Percentiles rank a stretch among this genome's conserved stretches.
Conservation (phyloP, 1,139 yeast genomes). For the Sugiyamaella japonica region DNA sequence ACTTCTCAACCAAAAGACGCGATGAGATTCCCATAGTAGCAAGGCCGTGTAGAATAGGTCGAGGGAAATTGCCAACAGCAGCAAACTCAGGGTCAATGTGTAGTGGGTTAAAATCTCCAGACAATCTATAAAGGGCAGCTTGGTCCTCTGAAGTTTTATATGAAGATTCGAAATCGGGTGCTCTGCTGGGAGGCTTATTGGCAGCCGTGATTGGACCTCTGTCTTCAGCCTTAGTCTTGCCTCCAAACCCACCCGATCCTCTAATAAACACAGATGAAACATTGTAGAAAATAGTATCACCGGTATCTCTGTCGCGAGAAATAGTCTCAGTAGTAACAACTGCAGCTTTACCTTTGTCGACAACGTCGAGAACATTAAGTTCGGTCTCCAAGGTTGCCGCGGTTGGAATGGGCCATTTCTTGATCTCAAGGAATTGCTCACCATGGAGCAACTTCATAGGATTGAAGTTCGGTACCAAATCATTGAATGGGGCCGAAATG, state of each 20-base stretch:
- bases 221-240: constrained; percentile 55
- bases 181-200: constrained; percentile 62
- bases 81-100: constrained; percentile 94
- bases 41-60: constrained; percentile 91
- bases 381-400: constrained; percentile 57
- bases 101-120: constrained; percentile 93
- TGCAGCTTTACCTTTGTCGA: constrained; percentile 89
- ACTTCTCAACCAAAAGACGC: constrained; percentile 74
- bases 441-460: constrained; percentile 88
- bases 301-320: constrained; percentile 67
- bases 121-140: constrained; percentile 87
- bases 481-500: constrained; percentile 54
- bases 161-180: constrained; percentile 67
- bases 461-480: constrained; percentile 75
- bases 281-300: constrained; percentile 71
- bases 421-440: constrained; percentile 84
- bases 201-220: constrained; percentile 60
- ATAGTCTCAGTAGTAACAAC: constrained; percentile 74
- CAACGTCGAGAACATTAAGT: constrained; percentile 66
- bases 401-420: constrained; percentile 78
- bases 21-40: constrained; percentile 83
- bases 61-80: constrained; percentile 79
- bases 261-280: constrained; percentile 86
- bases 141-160: constrained; percentile 68
- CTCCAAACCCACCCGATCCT: constrained; percentile 62